Conservation (phyloP, 1,284 basidiomycete genomes). For the Vanrija sp. region DNA sequence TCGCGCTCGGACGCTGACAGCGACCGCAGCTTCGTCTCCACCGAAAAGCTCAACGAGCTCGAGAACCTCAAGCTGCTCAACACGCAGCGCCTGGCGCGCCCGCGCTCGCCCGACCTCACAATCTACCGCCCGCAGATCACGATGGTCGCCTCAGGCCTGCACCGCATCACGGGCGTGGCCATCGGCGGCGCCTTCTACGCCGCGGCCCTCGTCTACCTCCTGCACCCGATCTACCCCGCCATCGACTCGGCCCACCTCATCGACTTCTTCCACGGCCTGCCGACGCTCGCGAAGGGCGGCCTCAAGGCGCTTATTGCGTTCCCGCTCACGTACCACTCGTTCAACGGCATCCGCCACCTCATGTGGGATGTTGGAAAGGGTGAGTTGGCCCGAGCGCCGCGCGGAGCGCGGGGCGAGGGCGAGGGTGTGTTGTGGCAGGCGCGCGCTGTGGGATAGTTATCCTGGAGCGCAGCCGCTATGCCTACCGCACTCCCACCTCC, state of each 20-base stretch:
- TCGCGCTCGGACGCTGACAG: background rate
- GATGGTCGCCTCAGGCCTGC: conserved; percentile 77
- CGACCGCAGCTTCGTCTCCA: conserved; percentile 21
- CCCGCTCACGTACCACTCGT: conserved; percentile 84
- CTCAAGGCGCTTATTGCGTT: conserved; percentile 72
- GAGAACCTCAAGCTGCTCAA: conserved; percentile 61
- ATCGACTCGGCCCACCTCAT: conserved; percentile 71
- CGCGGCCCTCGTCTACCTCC: conserved; percentile 81
- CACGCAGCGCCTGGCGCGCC: conserved; percentile 75
- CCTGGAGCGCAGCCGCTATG: too few species aligned
- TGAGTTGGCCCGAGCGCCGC: conserved; percentile 54
- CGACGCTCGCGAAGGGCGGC: conserved; percentile 67
- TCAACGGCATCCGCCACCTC: conserved; percentile 89
- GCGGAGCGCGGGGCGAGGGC: background rate
- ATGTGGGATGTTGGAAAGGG: conserved; percentile 86
- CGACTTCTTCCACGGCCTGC: conserved; percentile 61
- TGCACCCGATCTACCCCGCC: conserved; percentile 63
- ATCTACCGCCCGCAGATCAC: conserved; percentile 95
- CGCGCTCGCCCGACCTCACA: conserved; percentile 85
- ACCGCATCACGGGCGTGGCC: conserved; percentile 77
- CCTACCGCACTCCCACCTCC: too few species aligned
- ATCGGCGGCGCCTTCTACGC: conserved; percentile 82
- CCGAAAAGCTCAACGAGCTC: conserved; percentile 30
- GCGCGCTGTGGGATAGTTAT: too few species aligned
- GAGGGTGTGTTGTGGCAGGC: background rate